These are phyloP conservation scores for Xylariaceae sp. DNA, from an alignment of 2,329 filamentous ascomycete genomes.

Conservation along the genomic window DNA sequence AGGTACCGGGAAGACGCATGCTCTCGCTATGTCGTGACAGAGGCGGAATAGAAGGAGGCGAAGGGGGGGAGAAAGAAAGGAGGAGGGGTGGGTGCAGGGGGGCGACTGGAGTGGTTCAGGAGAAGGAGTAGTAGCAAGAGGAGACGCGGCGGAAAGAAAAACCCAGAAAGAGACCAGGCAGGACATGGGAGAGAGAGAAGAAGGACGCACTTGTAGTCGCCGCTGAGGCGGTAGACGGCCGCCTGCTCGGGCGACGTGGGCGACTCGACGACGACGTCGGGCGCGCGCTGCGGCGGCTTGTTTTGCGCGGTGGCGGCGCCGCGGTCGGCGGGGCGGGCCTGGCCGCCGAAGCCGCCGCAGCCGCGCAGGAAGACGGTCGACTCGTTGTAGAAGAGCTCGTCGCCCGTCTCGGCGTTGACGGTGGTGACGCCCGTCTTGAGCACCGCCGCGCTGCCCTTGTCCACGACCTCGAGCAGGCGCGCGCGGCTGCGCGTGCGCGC, in stretches of 20 bases:
- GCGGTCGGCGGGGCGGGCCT: slow-evolving; percentile 67
- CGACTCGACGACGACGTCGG: slow-evolving; percentile 79
- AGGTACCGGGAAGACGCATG: too few relatives aligned
- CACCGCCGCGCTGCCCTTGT: slow-evolving; percentile 87
- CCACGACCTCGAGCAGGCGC: slow-evolving; percentile 84
- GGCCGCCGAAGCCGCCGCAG: slow-evolving; percentile 81
- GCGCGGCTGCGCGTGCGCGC: slow-evolving; percentile 68
- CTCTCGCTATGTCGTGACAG: too few relatives aligned
- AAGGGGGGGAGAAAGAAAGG: too few relatives aligned
- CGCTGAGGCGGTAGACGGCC: slow-evolving; percentile 84
- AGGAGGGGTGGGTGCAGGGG: too few relatives aligned
- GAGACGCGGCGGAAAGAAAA: too few relatives aligned
- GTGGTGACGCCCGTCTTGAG: slow-evolving; percentile 76
- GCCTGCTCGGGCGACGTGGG: slow-evolving; percentile 87
- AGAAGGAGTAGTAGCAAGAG: too few relatives aligned
- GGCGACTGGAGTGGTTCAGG: too few relatives aligned
- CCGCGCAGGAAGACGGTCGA: slow-evolving; percentile 87
- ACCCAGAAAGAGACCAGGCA: not conserved
- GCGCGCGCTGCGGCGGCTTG: slow-evolving; percentile 65
- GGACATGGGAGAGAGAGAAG: too few relatives aligned
- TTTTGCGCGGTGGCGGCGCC: slow-evolving; percentile 75
- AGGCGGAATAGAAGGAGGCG: too few relatives aligned
- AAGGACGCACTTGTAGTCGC: slow-evolving; percentile 68
- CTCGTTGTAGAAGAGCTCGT: slow-evolving; percentile 96
- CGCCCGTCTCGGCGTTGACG: slow-evolving; percentile 73